Evolutionary conservation across 768 basidiomycete species (phyloP).

Genomic region (Hericium rajendrae): DNA sequence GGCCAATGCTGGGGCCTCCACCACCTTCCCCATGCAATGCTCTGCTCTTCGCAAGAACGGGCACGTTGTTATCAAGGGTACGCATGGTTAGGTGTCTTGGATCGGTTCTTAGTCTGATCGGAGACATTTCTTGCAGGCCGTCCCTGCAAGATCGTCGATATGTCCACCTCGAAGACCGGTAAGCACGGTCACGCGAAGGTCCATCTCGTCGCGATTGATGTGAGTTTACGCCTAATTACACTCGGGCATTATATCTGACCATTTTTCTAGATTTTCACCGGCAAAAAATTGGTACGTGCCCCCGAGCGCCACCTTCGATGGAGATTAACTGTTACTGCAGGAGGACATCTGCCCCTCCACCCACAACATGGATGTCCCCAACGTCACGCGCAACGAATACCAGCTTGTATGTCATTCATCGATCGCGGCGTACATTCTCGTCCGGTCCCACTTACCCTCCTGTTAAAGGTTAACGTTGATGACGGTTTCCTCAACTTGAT

Average conservation of each 20-base stretch:
- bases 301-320: not conserved
- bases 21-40: slow-evolving; percentile 86
- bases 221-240: slow-evolving; percentile 29
- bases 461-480: slow-evolving; percentile 69
- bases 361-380: slow-evolving; percentile 99
- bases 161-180: slow-evolving; percentile 48
- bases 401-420: slow-evolving; percentile 50
- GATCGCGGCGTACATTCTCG: not conserved
- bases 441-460: not conserved
- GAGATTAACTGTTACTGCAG: slow-evolving; percentile 28
- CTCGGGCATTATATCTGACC: slow-evolving; percentile 1
- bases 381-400: slow-evolving; percentile 86
- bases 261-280: slow-evolving; percentile 82
- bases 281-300: slow-evolving; percentile 81
- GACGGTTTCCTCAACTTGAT: slow-evolving; percentile 96
- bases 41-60: slow-evolving; percentile 80
- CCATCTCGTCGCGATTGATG: slow-evolving; percentile 93
- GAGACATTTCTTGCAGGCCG: not conserved
- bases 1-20: slow-evolving; percentile 67
- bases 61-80: slow-evolving; percentile 84
- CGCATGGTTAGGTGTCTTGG: not conserved
- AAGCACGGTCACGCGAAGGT: slow-evolving; percentile 99
- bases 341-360: slow-evolving; percentile 95
- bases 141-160: slow-evolving; percentile 17
- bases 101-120: not conserved